Evolutionary conservation across 2,329 filamentous ascomycete genomes (phyloP).

Genomic region (Exophiala calicioides): DNA sequence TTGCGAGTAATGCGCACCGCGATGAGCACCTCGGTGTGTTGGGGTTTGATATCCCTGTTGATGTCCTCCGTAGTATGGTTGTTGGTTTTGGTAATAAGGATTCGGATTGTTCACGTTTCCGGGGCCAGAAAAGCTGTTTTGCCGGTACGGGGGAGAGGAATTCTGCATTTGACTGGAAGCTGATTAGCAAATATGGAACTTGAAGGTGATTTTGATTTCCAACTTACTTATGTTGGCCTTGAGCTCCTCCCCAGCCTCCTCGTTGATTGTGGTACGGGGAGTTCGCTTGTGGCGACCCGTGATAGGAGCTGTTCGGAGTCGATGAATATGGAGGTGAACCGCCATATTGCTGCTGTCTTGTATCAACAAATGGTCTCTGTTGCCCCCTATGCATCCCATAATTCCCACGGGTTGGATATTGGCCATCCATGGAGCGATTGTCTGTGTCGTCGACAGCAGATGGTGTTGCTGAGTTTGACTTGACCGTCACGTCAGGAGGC

Average conservation of each 20-base stretch:
- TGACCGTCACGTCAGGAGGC: slow-evolving; percentile 3
- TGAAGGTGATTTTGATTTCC: slow-evolving; percentile 32
- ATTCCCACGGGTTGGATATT: slow-evolving; percentile 36
- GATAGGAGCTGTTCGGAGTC: slow-evolving; percentile 56
- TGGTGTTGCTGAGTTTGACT: slow-evolving; percentile 20
- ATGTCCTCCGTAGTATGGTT: slow-evolving; percentile 54
- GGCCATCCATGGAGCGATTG: slow-evolving; percentile 36
- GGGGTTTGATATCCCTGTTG: slow-evolving; percentile 54
- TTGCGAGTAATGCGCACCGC: slow-evolving; percentile 58
- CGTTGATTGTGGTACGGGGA: slow-evolving; percentile 61
- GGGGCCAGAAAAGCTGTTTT: slow-evolving; percentile 56
- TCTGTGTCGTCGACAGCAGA: slow-evolving; percentile 36
- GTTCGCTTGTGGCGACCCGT: slow-evolving; percentile 62
- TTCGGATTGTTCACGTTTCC: slow-evolving; percentile 51
- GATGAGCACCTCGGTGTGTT: slow-evolving; percentile 59
- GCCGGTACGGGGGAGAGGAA: slow-evolving; percentile 64
- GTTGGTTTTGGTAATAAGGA: slow-evolving; percentile 56
- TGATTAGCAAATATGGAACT: slow-evolving; percentile 33
- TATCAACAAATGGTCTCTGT: slow-evolving; percentile 43
- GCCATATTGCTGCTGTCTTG: slow-evolving; percentile 51
- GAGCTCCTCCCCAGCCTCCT: slow-evolving; percentile 54
- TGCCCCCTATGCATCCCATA: slow-evolving; percentile 38
- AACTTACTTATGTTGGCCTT: slow-evolving; percentile 52
- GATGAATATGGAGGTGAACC: slow-evolving; percentile 60
- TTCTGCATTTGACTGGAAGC: slow-evolving; percentile 49